Base-by-base conservation (phyloP, 345 rosid species). In the Murraya koenigii region DNA sequence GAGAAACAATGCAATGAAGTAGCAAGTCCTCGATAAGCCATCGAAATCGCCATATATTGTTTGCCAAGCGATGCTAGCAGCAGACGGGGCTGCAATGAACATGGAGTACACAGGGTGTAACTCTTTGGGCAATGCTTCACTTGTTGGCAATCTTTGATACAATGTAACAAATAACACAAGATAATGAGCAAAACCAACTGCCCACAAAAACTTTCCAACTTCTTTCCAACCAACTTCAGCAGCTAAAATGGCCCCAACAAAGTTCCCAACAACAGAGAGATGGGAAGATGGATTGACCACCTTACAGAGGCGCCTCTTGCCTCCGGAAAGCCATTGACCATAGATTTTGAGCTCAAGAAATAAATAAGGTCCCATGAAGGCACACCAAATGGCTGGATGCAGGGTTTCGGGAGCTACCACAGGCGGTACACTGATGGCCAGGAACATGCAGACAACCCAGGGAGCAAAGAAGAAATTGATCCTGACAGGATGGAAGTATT, bases 31-130 rank as follows among this genome's bases (percentile, higher is more conserved):
- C 3, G 98, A 82, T 69, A 84, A 73, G 49, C 94, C 99, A 69
- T 93, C 97, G 49, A 95, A 92, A 28, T 90, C 94, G 2, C 87
- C 86, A 66, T 93, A 95, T n/a, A 93, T 95, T 8, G 89, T 83
- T 74, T 88, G 86, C 99, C 99, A 93, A 44, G 98, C 94, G 8
- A 95, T 87, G 80, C 99, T 93, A 36, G 99, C 96, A 13, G 98
- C 97, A 0, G 99, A 92, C 0, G 99, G 99, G 4, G 99, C 98
- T 36, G 99, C 99, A 30, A 95, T 95, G 85, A 95, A 95, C 99
- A 95, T 93, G 20, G 98, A 95, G 82, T 91, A 95, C 26, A 92
- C 99, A 33, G 96, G 99, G 76, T 95, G 99, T 15, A 95, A 86
- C 86, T 95, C 98, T 77, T 95, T 95, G 8, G 98, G 97, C 81